A percentile compares a stretch with the other conserved stretches of the same genome.
These are phyloP conservation scores for Mrakia gelida DNA, from an alignment of 768 basidiomycete genomes.

Conservation along the genomic window DNA sequence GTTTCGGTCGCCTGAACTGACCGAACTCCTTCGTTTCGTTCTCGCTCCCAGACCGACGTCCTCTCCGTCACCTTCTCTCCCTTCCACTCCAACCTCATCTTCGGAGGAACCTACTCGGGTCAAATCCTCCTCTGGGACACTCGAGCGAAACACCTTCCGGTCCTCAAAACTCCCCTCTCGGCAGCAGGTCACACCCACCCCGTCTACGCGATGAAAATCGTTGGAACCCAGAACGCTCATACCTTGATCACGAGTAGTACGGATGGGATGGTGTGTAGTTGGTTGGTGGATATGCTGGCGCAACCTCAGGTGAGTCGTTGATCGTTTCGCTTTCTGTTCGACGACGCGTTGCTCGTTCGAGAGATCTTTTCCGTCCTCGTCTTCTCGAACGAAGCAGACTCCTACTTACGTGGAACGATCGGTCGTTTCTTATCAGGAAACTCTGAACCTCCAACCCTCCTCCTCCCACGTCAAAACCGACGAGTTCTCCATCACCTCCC, in stretches of 20 bases:
- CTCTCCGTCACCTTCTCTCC: conserved; percentile 95
- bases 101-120: conserved; percentile 98
- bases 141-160: conserved; percentile 89
- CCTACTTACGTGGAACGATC: no score
- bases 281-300: conserved; percentile 97
- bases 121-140: conserved; percentile 99
- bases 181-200: conserved; percentile 97
- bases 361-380: no score
- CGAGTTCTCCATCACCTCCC: conserved; percentile 87
- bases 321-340: not conserved
- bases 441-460: conserved; percentile 77
- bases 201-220: conserved; percentile 96
- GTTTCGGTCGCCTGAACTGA: not conserved
- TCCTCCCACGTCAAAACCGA: conserved; percentile 88
- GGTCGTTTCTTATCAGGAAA: conserved; percentile 76
- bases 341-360: not conserved
- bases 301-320: conserved; percentile 72
- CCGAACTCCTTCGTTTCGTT: not conserved
- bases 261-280: conserved; percentile 93
- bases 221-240: conserved; percentile 97
- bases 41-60: conserved; percentile 74
- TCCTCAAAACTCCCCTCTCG: conserved; percentile 91
- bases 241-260: conserved; percentile 95
- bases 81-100: conserved; percentile 93
- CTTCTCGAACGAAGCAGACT: no score